Evolutionary conservation across 1,284 basidiomycete species (phyloP), one percentile per base, ranked within the genome.

Genomic region (Fomitopsis pinicola): DNA sequence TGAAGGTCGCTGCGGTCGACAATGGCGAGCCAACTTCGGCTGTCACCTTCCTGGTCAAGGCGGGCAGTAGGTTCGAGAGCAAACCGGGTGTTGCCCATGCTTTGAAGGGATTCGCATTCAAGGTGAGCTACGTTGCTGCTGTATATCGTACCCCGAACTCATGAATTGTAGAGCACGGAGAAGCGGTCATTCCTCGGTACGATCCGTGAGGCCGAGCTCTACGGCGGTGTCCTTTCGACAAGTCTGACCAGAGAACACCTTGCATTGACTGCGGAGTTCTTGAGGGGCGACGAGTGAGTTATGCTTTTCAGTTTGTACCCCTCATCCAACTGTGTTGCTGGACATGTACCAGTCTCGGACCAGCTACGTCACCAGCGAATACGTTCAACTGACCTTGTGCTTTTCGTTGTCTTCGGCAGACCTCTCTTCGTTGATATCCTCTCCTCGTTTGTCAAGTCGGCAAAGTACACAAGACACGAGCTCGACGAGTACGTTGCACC

Each of bases 41-140:
- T 67, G 86, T 98, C 71, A 94, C 94, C 57, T 82, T 98, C 71
- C 85, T 96, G 68, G 86, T 96, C 77, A 96, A 95, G 77, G 95
- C 93, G 62, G 95, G 95, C 60, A 88, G 88, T 71, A 82, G 95
- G 70, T 95, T 88, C 75, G 91, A 98, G 81, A 77, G 86, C 63
- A 88, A 89, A 71, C 86, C 92, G 55, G 95, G 95, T 72, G 85
- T 94, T 66, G 94, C 95, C 9, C 92, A 96, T 80, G 88, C 88
- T 65, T 83, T 97, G 76, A 96, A 96, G 85, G 95, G 94, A 85
- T 97, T 95, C 82, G 89, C 94, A 63, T 97, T 95, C 88, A 97
- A 96, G 91, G 95, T 97, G 56, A 40, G 30, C 36, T 6, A 28
- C 38, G 61, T 57, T 26, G 22, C 5, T 26, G 28, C 19, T 46